A percentile compares a stretch with the other conserved stretches of the same genome.
These are phyloP conservation scores for Plasmodium coatneyi DNA, from an alignment of 169 alveolate species.

Conservation along the genomic window DNA sequence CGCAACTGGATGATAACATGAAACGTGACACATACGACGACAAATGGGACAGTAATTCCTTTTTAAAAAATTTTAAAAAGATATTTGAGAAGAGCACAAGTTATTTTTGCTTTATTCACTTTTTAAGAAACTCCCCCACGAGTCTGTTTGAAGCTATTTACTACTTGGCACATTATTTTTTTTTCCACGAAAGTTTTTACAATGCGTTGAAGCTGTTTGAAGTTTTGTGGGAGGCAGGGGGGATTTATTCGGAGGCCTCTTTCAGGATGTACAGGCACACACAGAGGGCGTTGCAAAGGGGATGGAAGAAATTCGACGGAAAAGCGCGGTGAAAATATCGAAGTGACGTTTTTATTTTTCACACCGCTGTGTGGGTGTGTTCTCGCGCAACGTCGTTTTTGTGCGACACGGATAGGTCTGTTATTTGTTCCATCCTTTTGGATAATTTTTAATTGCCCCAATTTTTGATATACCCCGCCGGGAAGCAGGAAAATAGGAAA, in stretches of 20 bases:
- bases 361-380: neutral
- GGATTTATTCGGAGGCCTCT: conserved; percentile 14
- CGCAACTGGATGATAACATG: neutral
- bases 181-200: conserved; percentile 21
- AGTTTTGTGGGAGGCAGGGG: conserved; percentile 54
- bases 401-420: neutral
- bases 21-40: neutral
- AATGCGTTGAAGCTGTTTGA: conserved; percentile 16
- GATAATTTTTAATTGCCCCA: neutral
- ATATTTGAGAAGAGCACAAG: conserved; percentile 22
- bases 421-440: neutral
- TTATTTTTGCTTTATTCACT: conserved; percentile 30
- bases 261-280: conserved; percentile 12
- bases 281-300: neutral
- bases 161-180: conserved; percentile 50
- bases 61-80: conserved; percentile 6
- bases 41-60: neutral
- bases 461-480: neutral
- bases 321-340: neutral
- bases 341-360: neutral
- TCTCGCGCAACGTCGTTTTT: neutral
- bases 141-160: conserved; percentile 23
- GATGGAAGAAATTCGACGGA: neutral
- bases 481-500: neutral
- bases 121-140: conserved; percentile 21